A percentile compares a stretch with the other conserved stretches of the same genome.
phyloP scores from a whole-genome alignment of 1,284 basidiomycete genomes.

The Trametes polyzona region DNA sequence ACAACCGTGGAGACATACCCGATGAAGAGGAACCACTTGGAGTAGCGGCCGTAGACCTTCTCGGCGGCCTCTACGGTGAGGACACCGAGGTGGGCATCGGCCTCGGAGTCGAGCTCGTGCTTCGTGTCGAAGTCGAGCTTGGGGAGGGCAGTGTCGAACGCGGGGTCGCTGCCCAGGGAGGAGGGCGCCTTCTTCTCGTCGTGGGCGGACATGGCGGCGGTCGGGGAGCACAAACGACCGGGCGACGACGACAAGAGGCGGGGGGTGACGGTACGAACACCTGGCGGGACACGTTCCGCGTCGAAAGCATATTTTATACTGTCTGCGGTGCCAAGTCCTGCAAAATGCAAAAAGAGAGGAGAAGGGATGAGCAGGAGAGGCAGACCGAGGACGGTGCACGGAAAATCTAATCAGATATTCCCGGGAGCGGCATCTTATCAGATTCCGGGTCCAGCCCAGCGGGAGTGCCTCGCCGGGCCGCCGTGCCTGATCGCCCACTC shows the following conservation, averaged over 20 bases:
- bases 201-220: background rate
- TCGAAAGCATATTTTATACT: background rate
- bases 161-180: conserved; percentile 4
- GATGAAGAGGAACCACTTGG: conserved; percentile 65
- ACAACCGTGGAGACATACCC: conserved; percentile 43
- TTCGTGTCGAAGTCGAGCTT: conserved; percentile 11
- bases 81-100: conserved; percentile 51
- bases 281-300: background rate
- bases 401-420: conserved; percentile 5
- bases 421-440: background rate
- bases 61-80: conserved; percentile 55
- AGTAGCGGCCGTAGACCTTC: conserved; percentile 54
- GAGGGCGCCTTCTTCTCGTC: conserved; percentile 5
- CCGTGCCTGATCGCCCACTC: background rate
- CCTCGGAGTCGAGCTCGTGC: conserved; percentile 21
- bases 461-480: background rate
- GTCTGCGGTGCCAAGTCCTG: background rate
- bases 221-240: background rate
- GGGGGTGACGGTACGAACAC: background rate
- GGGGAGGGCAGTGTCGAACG: conserved; percentile 12
- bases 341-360: background rate
- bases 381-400: background rate
- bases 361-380: background rate
- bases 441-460: background rate
- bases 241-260: background rate